Evolutionary conservation across 148 eudicot genomes (phyloP).

Genomic region (Drosera capensis): DNA sequence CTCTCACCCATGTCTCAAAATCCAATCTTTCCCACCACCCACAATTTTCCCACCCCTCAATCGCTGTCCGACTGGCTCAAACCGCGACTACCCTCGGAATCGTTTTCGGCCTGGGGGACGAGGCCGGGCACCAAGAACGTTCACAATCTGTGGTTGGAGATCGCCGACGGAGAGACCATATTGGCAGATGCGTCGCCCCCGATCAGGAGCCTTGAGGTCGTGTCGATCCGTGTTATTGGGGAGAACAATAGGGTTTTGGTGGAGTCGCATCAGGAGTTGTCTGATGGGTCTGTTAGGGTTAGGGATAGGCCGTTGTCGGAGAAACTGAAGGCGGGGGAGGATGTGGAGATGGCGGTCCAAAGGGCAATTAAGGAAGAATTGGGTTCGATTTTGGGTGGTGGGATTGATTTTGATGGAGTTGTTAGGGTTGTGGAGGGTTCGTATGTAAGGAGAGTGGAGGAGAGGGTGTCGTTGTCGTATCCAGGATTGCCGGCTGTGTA

Average conservation of each 20-base stretch:
- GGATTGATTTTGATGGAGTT: conserved; percentile 5
- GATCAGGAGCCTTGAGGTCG: conserved; percentile 56
- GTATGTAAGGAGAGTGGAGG: conserved; percentile 66
- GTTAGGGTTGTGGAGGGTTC: conserved; percentile 42
- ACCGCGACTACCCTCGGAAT: conserved; percentile 55
- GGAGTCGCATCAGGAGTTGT: conserved; percentile 72
- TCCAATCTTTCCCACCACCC: conserved; percentile 11
- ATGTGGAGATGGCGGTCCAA: conserved; percentile 36
- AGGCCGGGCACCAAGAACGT: conserved; percentile 86
- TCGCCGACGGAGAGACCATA: conserved; percentile 62
- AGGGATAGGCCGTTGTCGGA: conserved; percentile 33
- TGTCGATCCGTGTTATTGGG: conserved; percentile 26
- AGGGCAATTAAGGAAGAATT: conserved; percentile 77
- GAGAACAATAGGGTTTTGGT: conserved; percentile 17
- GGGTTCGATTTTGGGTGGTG: conserved; percentile 23
- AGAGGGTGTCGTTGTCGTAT: conserved; percentile 67
- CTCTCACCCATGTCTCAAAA: conserved; percentile 29
- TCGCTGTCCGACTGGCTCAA: conserved; percentile 72
- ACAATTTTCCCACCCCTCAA: conserved; percentile 34
- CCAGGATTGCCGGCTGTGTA: conserved; percentile 92
- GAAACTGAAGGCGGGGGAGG: conserved; percentile 29
- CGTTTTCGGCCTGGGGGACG: conserved; percentile 72
- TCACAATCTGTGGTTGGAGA: conserved; percentile 80
- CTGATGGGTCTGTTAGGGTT: conserved; percentile 46
- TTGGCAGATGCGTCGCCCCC: conserved; percentile 62